Conservation (phyloP, 768 basidiomycete species). For the Wakefieldia striispora region DNA sequence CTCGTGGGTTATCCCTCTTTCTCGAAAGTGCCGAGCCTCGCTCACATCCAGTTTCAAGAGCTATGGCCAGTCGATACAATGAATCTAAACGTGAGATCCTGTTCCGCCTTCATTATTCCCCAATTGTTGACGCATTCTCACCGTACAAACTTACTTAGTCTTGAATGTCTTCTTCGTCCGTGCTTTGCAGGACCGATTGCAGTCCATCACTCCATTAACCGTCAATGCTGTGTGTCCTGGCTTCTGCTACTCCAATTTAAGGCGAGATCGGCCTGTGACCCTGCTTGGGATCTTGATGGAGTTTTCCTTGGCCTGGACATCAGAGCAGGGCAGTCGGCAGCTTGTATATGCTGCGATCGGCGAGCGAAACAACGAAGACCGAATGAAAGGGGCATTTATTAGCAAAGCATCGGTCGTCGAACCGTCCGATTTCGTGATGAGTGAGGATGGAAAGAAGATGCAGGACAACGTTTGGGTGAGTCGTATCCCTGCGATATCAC, state of each 20-base stretch:
- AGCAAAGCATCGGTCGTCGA: conserved; percentile 13
- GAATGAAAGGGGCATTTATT: conserved; percentile 24
- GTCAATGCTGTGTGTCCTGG: conserved; percentile 31
- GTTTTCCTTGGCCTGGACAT: conserved; percentile 13
- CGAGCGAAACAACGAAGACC: conserved; percentile 17
- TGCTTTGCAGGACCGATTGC: conserved; percentile 23
- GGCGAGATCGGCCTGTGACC: background rate
- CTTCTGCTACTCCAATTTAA: conserved; percentile 29
- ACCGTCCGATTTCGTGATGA: conserved; percentile 34
- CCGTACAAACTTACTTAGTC: conserved; percentile 14
- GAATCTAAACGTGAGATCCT: conserved; percentile 26
- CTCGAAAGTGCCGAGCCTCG: background rate
- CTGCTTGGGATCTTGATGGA: conserved; percentile 3
- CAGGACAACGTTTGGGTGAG: conserved; percentile 38
- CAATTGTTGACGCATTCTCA: background rate
- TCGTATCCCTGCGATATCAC: background rate
- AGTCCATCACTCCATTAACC: conserved; percentile 19
- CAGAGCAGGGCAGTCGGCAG: conserved; percentile 35
- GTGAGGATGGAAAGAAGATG: conserved; percentile 26
- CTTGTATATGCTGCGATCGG: conserved; percentile 33
- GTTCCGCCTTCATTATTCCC: background rate
- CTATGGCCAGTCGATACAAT: conserved; percentile 20
- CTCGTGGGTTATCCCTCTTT: conserved; percentile 8
- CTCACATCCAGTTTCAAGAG: conserved; percentile 3
- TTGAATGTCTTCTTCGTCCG: conserved; percentile 32